Evolutionary conservation across 495 filamentous ascomycete genomes (phyloP).

Genomic region (Aspergillus egyptiacus): DNA sequence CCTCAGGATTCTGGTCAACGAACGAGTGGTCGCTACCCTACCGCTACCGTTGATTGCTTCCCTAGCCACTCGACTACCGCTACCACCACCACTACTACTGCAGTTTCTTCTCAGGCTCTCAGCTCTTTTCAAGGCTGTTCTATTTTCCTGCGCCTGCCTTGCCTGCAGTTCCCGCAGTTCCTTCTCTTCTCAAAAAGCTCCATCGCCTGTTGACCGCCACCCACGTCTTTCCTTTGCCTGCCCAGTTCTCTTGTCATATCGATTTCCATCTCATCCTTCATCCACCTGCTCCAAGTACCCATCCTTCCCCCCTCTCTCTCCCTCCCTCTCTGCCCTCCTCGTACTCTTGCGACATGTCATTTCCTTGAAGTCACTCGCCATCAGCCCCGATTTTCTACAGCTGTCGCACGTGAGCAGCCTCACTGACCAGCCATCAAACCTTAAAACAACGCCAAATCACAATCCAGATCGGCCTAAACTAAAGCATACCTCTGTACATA

Average conservation of each 20-base stretch:
- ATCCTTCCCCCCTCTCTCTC: background rate
- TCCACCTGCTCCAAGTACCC: background rate
- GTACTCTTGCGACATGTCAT: constrained; percentile 12
- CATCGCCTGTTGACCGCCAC: constrained; percentile 19
- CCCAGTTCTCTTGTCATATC: constrained; percentile 2
- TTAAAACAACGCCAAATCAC: background rate
- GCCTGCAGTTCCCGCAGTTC: constrained; percentile 1
- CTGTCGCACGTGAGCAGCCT: constrained; percentile 16
- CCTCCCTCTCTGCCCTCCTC: constrained; percentile 1
- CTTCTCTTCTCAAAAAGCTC: constrained; percentile 3
- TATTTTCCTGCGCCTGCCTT: constrained; percentile 15
- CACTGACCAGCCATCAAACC: constrained; percentile 10
- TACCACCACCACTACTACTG: too few species aligned
- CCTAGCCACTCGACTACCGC: constrained; percentile 1
- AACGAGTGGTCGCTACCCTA: too few species aligned
- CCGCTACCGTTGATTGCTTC: constrained; percentile 11
- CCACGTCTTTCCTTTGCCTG: constrained; percentile 14
- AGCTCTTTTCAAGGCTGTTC: constrained; percentile 6
- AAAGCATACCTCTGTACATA: background rate
- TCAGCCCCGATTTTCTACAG: constrained; percentile 4
- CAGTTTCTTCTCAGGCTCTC: constrained; percentile 6
- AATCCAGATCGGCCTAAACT: background rate
- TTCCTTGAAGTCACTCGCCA: background rate
- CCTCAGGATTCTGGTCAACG: too few species aligned
- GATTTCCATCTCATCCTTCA: background rate